These are phyloP conservation scores for Ustilago curta DNA, from an alignment of 1,284 basidiomycete species.

Conservation along the genomic window DNA sequence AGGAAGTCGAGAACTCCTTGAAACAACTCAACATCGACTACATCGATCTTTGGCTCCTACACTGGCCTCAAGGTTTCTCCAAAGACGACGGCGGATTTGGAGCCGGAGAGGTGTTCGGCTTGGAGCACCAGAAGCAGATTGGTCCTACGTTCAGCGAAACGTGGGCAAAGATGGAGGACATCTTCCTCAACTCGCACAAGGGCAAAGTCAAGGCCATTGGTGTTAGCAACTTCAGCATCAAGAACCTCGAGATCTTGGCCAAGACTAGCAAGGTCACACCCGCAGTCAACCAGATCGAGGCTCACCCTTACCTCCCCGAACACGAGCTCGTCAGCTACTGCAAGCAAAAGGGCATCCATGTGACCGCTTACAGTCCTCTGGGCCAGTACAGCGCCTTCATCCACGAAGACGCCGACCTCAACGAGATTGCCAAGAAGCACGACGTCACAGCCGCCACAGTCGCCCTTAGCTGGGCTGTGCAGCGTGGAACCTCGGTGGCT, in stretches of 20 bases:
- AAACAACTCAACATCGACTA: conserved; percentile 79
- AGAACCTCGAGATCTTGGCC: conserved; percentile 52
- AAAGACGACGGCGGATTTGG: conserved; percentile 11
- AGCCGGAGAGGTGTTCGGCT: conserved; percentile 16
- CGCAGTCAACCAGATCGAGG: conserved; percentile 62
- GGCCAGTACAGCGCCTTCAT: conserved; percentile 82
- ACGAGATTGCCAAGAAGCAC: conserved; percentile 76
- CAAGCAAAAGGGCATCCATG: conserved; percentile 77
- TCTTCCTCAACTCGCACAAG: conserved; percentile 57
- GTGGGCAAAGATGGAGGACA: conserved; percentile 63
- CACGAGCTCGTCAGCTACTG: conserved; percentile 79
- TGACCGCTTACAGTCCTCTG: conserved; percentile 86
- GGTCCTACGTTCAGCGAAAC: conserved; percentile 54
- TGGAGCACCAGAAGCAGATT: conserved; percentile 35
- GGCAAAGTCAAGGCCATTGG: conserved; percentile 73
- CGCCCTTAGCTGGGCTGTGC: conserved; percentile 78
- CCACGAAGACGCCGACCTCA: conserved; percentile 77
- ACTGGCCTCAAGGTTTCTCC: conserved; percentile 55
- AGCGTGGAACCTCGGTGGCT: conserved; percentile 70
- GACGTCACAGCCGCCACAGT: conserved; percentile 76
- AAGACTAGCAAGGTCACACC: conserved; percentile 56
- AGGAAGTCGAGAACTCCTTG: conserved; percentile 78
- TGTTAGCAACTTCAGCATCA: conserved; percentile 70
- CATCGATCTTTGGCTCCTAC: conserved; percentile 71
- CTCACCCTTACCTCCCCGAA: conserved; percentile 69